phyloP scores from a whole-genome alignment of 495 filamentous ascomycete species.

The Gamarada debralockiae region DNA sequence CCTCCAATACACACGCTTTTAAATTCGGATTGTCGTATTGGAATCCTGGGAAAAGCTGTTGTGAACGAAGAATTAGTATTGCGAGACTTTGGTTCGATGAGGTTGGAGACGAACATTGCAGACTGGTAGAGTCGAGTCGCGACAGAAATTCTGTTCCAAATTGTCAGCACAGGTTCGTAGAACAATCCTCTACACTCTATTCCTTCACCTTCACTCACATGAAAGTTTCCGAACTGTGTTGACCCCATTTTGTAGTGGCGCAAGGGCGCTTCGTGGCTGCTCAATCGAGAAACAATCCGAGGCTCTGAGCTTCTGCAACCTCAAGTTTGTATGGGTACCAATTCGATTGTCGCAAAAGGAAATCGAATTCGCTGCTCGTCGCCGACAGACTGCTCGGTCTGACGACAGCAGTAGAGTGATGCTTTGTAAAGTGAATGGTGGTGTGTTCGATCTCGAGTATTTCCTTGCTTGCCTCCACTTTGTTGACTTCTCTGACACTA shows the following conservation, averaged over 20 bases:
- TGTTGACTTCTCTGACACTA: too few species aligned
- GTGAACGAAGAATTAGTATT: conserved; percentile 3
- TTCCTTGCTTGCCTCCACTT: too few species aligned
- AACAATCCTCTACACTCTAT: background rate
- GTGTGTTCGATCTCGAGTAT: too few species aligned
- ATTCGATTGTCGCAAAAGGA: too few species aligned
- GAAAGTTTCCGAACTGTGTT: conserved; percentile 85
- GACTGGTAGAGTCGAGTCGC: conserved; percentile 89
- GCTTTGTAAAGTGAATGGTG: too few species aligned
- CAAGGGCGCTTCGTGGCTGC: background rate
- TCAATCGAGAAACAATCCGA: background rate
- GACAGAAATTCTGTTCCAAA: conserved; percentile 75
- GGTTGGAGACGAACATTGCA: conserved; percentile 76
- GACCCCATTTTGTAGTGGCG: conserved; percentile 42
- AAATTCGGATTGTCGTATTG: conserved; percentile 31
- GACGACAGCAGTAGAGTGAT: too few species aligned
- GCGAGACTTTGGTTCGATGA: conserved; percentile 13
- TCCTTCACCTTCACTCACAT: conserved; percentile 60
- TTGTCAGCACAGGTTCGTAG: conserved; percentile 2
- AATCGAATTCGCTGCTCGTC: too few species aligned
- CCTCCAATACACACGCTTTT: conserved; percentile 66
- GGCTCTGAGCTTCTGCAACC: background rate
- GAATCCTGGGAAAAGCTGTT: conserved; percentile 39
- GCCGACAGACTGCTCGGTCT: too few species aligned
- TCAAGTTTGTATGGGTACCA: background rate